A percentile compares a stretch with the other conserved stretches of the same genome.
These are phyloP conservation scores for Macadamia tetraphylla DNA, from an alignment of 164 flowering plant genomes.

Conservation along the genomic window DNA sequence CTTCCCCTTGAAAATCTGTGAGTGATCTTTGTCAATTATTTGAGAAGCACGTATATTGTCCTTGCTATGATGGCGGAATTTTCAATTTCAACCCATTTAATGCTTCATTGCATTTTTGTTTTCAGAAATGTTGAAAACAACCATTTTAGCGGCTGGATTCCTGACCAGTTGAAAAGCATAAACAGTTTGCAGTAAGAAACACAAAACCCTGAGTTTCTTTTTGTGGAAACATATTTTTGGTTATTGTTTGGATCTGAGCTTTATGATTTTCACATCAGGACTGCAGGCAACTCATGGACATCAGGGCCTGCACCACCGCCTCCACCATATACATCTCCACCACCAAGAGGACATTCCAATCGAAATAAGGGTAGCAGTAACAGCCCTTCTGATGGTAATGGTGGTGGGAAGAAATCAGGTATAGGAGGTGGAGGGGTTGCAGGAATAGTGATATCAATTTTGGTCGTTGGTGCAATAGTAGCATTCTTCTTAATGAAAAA, in stretches of 20 bases:
- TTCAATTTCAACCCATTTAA: not conserved
- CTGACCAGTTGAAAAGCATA: slow-evolving; percentile 53
- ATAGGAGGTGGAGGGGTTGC: slow-evolving; percentile 77
- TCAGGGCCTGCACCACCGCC: slow-evolving; percentile 91
- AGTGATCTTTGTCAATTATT: slow-evolving; percentile 24
- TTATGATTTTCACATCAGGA: slow-evolving; percentile 35
- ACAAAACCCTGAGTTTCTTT: not conserved
- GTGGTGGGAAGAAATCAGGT: slow-evolving; percentile 62
- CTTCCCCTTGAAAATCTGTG: slow-evolving; percentile 78
- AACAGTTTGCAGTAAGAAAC: slow-evolving; percentile 59
- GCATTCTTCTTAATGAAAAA: slow-evolving; percentile 73
- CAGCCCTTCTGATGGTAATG: slow-evolving; percentile 31
- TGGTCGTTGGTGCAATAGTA: slow-evolving; percentile 67
- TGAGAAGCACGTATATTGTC: not conserved
- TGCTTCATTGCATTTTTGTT: not conserved
- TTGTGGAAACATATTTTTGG: not conserved
- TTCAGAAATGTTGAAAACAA: slow-evolving; percentile 76
- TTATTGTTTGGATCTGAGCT: not conserved
- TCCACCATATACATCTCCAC: slow-evolving; percentile 82
- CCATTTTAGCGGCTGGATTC: slow-evolving; percentile 84
- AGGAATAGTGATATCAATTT: slow-evolving; percentile 70
- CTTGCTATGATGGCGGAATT: not conserved
- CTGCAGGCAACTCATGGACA: slow-evolving; percentile 56
- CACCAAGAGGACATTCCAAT: slow-evolving; percentile 23
- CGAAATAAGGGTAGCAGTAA: slow-evolving; percentile 34